Percentiles rank a stretch among this genome's conserved stretches.
Conservation (phyloP, 257 asterid genomes). For the Jasminum sambac region DNA sequence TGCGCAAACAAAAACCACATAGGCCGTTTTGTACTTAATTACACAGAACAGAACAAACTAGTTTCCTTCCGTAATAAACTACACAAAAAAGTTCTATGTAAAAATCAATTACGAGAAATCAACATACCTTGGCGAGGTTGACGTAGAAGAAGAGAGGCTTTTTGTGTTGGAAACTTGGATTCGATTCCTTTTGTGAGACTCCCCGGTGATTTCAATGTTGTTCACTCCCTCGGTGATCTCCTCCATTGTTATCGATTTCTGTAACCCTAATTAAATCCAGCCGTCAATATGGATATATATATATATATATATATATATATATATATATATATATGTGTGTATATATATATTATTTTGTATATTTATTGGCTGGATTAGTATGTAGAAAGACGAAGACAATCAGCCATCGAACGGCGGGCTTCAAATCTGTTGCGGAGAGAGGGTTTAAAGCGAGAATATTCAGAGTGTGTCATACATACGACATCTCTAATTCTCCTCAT, state of each 20-base stretch:
- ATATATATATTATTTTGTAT: no score
- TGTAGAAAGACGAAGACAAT: no score
- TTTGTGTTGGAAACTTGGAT: constrained; percentile 77
- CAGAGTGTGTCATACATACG: no score
- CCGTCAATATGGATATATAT: neutral
- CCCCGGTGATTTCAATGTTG: constrained; percentile 45
- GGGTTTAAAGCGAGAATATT: no score
- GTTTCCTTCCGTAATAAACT: neutral
- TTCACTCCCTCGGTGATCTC: constrained; percentile 54
- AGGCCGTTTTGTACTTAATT: neutral
- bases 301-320: no score
- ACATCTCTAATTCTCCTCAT: no score
- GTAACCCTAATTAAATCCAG: neutral
- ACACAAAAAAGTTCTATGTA: neutral
- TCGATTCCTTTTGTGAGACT: constrained; percentile 57
- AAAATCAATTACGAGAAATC: no score
- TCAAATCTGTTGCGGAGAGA: neutral
- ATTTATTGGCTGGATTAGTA: no score
- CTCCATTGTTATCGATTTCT: constrained; percentile 42
- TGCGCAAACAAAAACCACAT: constrained; percentile 26
- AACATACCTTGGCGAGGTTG: constrained; percentile 66
- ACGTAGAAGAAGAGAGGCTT: constrained; percentile 75
- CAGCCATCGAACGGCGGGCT: neutral
- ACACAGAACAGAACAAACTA: neutral
- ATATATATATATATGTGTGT: no score